These are phyloP conservation scores for Melanopsichium pennsylvanicum DNA, from an alignment of 1,284 basidiomycete genomes.

Conservation along the genomic window DNA sequence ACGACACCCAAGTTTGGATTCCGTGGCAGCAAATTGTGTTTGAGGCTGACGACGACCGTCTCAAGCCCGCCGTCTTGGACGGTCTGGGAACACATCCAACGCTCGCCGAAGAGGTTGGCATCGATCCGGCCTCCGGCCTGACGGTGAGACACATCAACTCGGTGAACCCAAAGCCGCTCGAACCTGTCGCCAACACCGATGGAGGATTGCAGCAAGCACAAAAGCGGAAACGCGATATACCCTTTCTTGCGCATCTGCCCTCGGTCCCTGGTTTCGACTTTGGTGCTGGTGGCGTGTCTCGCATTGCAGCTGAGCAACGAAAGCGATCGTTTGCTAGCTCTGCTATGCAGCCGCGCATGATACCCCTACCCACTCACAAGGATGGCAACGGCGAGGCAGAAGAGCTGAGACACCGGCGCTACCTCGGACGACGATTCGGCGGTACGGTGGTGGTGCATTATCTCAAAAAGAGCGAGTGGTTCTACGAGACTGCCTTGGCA, in stretches of 20 bases:
- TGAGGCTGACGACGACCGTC: constrained; percentile 57
- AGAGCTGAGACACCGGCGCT: constrained; percentile 71
- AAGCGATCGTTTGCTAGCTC: constrained; percentile 33
- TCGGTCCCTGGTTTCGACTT: constrained; percentile 50
- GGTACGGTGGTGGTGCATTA: constrained; percentile 96
- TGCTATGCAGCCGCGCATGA: constrained; percentile 37
- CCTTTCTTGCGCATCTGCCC: constrained; percentile 67
- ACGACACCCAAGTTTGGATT: constrained; percentile 47
- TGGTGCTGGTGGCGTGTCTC: constrained; percentile 40
- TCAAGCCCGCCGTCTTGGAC: constrained; percentile 24
- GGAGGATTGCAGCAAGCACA: constrained; percentile 2
- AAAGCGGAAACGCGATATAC: constrained; percentile 27
- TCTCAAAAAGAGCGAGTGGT: constrained; percentile 97
- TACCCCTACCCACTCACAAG: constrained; percentile 50
- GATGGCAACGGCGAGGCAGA: constrained; percentile 52
- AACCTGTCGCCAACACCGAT: constrained; percentile 8
- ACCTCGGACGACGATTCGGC: constrained; percentile 69
- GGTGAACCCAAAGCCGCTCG: not conserved
- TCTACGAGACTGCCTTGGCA: constrained; percentile 87
- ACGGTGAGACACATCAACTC: constrained; percentile 66
- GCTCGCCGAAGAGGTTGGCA: constrained; percentile 41
- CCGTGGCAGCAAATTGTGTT: constrained; percentile 64
- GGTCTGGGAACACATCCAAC: constrained; percentile 12
- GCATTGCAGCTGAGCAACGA: constrained; percentile 29
- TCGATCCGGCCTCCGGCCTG: constrained; percentile 46